A percentile compares a stretch with the other conserved stretches of the same genome.
phyloP scores from a whole-genome alignment of 1,284 basidiomycete species.

The Cryptococcus maquisensis region DNA sequence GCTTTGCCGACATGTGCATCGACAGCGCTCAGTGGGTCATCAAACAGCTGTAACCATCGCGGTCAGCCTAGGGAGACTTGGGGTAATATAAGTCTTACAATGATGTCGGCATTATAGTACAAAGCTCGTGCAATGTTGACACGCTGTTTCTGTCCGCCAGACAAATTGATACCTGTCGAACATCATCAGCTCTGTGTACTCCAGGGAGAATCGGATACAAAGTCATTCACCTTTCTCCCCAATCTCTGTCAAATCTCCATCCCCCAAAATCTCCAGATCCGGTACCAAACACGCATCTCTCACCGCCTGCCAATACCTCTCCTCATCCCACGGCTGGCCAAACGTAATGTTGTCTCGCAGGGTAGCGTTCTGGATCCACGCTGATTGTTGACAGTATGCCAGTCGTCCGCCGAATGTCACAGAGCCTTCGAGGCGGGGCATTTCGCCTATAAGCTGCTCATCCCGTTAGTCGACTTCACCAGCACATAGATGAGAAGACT shows the following conservation, averaged over 20 bases:
- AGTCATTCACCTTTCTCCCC: conserved; percentile 66
- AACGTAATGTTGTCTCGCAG: conserved; percentile 76
- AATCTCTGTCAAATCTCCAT: conserved; percentile 82
- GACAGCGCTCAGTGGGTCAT: conserved; percentile 72
- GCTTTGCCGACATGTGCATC: conserved; percentile 84
- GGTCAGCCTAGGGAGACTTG: too few relatives aligned
- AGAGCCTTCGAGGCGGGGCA: conserved; percentile 61
- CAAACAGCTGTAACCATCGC: conserved; percentile 50
- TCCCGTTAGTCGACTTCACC: conserved; percentile 33
- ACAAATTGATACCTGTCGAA: conserved; percentile 37
- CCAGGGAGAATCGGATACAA: too few relatives aligned
- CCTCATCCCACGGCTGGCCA: conserved; percentile 72
- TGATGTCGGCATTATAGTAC: conserved; percentile 78
- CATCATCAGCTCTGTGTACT: too few relatives aligned
- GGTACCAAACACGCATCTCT: conserved; percentile 68
- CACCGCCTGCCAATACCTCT: conserved; percentile 71
- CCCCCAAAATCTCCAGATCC: conserved; percentile 73
- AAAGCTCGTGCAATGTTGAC: conserved; percentile 69
- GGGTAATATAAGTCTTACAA: conserved; percentile 53
- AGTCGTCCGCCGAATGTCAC: conserved; percentile 63
- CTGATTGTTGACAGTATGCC: conserved; percentile 69
- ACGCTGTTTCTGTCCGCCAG: conserved; percentile 50
- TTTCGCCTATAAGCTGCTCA: conserved; percentile 52
- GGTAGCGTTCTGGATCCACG: conserved; percentile 75
- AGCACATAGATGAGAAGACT: conserved; percentile 56